Percentiles rank a stretch among this genome's conserved stretches.
These are phyloP conservation scores for Trapa incisa DNA, from an alignment of 345 rosid species.

Conservation along the genomic window DNA sequence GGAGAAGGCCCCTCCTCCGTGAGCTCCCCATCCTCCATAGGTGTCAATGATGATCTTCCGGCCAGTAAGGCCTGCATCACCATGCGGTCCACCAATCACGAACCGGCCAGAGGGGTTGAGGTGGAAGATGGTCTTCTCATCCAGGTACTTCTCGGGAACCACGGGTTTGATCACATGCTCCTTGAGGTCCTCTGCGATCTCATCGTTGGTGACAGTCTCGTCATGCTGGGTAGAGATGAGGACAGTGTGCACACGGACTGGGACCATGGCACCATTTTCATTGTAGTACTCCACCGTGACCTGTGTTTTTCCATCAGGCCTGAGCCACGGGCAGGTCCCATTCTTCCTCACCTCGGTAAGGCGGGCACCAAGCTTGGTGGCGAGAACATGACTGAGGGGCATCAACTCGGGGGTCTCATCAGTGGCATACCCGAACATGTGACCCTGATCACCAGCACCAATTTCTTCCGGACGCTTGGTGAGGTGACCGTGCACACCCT, in stretches of 20 bases:
- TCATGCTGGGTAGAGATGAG: conserved; percentile 68
- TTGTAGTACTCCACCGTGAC: conserved; percentile 70
- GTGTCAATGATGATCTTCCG: conserved; percentile 72
- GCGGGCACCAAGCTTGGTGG: conserved; percentile 63
- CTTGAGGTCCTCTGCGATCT: conserved; percentile 67
- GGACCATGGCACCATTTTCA: conserved; percentile 69
- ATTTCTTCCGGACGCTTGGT: conserved; percentile 72
- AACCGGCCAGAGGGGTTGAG: conserved; percentile 77
- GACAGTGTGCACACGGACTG: conserved; percentile 66
- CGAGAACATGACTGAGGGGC: conserved; percentile 72
- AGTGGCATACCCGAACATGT: conserved; percentile 68
- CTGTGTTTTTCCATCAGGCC: conserved; percentile 75
- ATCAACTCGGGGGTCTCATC: conserved; percentile 62
- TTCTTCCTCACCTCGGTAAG: conserved; percentile 76
- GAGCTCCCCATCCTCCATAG: conserved; percentile 78
- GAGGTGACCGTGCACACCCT: conserved; percentile 67
- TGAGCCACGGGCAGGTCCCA: conserved; percentile 59
- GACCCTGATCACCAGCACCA: conserved; percentile 79
- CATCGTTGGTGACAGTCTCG: conserved; percentile 64
- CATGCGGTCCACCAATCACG: conserved; percentile 71
- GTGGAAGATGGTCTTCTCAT: conserved; percentile 83
- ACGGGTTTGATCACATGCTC: conserved; percentile 73
- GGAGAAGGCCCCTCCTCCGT: conserved; percentile 75
- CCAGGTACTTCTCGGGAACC: conserved; percentile 63
- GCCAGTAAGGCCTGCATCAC: conserved; percentile 66